Evolutionary conservation across 1,284 basidiomycete genomes (phyloP), one percentile per base, ranked within the genome.

Genomic region (Fomitopsis schrenkii): DNA sequence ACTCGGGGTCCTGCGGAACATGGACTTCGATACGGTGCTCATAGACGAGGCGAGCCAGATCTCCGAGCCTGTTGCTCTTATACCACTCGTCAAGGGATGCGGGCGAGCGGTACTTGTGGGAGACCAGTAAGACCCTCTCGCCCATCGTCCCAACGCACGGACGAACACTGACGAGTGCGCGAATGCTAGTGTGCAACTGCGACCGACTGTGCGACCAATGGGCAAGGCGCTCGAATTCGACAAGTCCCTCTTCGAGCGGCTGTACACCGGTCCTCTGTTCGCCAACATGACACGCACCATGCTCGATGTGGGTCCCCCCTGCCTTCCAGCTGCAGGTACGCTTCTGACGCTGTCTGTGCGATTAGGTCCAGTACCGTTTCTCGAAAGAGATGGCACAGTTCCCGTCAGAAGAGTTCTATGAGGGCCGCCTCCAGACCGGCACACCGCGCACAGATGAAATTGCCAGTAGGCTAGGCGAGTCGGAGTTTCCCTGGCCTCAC

Each of bases 1-100:
- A 1, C 71, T 88, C 2, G 85, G 86, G 3, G 78, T 83, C 9
- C 63, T 87, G 41, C 77, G 83, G 36, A 82, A 83, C 62, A 67
- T 80, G 17, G 74, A 85, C 62, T 88, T 87, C 65, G 81, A 83
- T 42, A 81, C 83, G n/a, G 84, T 81, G 0, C 73, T 88, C 41
- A 85, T 88, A 46, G 86, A 88, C 66, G 86, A 88, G 64, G 86
- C 86, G 0, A 87, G 85, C 0, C 86, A 88, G 66, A 80, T 88
- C 15, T 87, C 85, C 0, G 86, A 89, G 64, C 82, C 85, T 2
- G 80, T 79, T 54, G 80, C 85, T 0, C 72, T 88, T 30, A 86
- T 88, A 48, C 86, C 87, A 1, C 74, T 88, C 3, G 84, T 87
- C 10, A 88, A 88, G 68, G 86, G 85, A 1, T 81, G 83, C 46